Evolutionary conservation across 768 basidiomycete genomes (phyloP).

Genomic region (Glaciozyma antarctica): DNA sequence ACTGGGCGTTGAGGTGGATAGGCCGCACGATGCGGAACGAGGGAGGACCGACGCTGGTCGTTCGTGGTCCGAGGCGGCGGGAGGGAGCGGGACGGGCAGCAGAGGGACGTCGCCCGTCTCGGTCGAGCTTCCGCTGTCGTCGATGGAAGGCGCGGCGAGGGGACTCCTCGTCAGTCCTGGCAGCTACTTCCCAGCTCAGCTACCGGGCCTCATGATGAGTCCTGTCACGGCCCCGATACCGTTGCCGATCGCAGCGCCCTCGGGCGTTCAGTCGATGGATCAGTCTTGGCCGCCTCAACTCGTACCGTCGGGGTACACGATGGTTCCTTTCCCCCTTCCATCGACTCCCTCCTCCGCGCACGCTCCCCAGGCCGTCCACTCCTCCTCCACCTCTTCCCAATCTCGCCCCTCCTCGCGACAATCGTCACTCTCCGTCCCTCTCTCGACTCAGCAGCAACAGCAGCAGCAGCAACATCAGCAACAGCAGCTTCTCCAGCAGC

Average conservation of each 20-base stretch:
- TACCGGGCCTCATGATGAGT: background rate
- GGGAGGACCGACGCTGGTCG: background rate
- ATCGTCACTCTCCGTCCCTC: conserved; percentile 18
- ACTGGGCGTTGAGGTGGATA: background rate
- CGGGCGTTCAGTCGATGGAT: background rate
- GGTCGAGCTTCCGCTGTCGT: background rate
- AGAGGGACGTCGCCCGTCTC: background rate
- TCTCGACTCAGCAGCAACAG: conserved; percentile 1
- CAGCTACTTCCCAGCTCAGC: background rate
- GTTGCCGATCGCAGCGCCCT: background rate
- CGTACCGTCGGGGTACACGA: background rate
- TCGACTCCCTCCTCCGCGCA: background rate
- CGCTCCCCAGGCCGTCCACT: background rate
- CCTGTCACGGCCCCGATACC: conserved; percentile 1
- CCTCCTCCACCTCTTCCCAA: background rate
- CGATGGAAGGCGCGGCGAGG: background rate
- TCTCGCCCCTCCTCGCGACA: conserved; percentile 17
- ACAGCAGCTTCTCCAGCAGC: conserved; percentile 18
- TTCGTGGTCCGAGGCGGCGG: background rate
- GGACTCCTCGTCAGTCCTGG: background rate
- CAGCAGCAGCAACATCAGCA: conserved; percentile 2
- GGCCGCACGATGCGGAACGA: background rate
- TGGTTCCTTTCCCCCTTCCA: background rate
- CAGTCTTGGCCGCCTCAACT: background rate
- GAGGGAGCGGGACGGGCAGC: background rate